Conservation (phyloP, 371 early-diverging fungal species). For the Apophysomyces elegans region DNA sequence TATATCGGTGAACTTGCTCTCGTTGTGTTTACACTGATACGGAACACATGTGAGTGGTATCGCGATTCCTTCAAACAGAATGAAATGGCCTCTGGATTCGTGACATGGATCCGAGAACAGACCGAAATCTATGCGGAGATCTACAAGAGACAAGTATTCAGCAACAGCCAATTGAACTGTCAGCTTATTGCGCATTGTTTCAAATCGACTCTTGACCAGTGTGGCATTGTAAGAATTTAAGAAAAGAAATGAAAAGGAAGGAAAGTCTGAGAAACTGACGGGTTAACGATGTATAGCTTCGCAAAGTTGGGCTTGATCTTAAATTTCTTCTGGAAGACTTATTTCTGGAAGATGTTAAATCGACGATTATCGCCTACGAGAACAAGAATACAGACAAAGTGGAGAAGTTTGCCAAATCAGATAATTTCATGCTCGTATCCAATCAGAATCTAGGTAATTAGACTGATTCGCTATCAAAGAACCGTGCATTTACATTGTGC, state of each 20-base stretch:
- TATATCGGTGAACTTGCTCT: constrained; percentile 88
- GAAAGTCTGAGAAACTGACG: too few relatives aligned
- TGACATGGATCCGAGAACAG: constrained; percentile 91
- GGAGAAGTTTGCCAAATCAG: constrained; percentile 63
- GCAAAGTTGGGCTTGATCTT: constrained; percentile 81
- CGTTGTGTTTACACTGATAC: constrained; percentile 85
- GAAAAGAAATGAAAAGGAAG: background rate
- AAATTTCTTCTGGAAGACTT: constrained; percentile 84
- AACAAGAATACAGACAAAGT: constrained; percentile 52
- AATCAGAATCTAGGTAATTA: constrained; percentile 60
- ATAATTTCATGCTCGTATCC: constrained; percentile 62
- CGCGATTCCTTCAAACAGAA: constrained; percentile 85
- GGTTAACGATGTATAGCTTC: constrained; percentile 48
- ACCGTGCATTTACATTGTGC: too few relatives aligned
- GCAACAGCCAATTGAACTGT: constrained; percentile 72
- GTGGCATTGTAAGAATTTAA: constrained; percentile 59
- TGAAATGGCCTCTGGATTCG: constrained; percentile 87
- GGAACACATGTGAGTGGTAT: constrained; percentile 96
- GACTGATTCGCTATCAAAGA: too few relatives aligned
- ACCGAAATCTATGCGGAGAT: constrained; percentile 84
- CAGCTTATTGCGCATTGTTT: constrained; percentile 86
- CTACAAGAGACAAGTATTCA: constrained; percentile 88
- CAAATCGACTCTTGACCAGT: constrained; percentile 75
- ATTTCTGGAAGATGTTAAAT: constrained; percentile 72
- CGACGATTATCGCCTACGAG: constrained; percentile 70